Conservation (phyloP, 805 yeast species). For the Metschnikowia lochheadii region DNA sequence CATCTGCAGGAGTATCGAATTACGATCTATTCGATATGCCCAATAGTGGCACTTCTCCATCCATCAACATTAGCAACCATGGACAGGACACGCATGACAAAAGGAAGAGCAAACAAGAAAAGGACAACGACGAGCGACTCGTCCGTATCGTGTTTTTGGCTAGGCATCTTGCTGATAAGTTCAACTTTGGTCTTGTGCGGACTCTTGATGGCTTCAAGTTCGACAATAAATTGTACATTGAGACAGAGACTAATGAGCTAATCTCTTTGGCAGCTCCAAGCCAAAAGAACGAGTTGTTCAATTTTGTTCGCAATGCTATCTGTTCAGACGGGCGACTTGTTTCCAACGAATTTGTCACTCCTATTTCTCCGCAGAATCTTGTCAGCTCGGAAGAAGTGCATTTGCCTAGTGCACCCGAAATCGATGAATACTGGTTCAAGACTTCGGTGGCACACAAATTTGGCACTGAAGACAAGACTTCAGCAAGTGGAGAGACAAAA, state of each 20-base stretch:
- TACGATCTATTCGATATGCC: conserved; percentile 59
- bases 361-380: conserved; percentile 32
- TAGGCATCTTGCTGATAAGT: conserved; percentile 47
- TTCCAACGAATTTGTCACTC: conserved; percentile 37
- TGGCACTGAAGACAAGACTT: conserved; percentile 19
- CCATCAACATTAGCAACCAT: conserved; percentile 27
- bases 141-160: conserved; percentile 50
- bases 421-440: conserved; percentile 28
- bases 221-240: conserved; percentile 26
- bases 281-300: conserved; percentile 20
- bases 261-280: conserved; percentile 17
- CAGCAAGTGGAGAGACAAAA: conserved; percentile 20
- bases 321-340: conserved; percentile 40
- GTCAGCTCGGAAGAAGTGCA: conserved; percentile 10
- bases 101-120: conserved; percentile 26
- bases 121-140: conserved; percentile 48
- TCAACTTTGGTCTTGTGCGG: conserved; percentile 53
- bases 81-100: conserved; percentile 16
- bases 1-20: conserved; percentile 54
- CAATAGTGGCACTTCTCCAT: conserved; percentile 50
- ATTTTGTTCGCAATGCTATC: conserved; percentile 31
- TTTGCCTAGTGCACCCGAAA: conserved; percentile 16
- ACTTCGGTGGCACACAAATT: conserved; percentile 9
- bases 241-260: conserved; percentile 22
- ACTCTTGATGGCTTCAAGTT: conserved; percentile 44